Conservation (phyloP, 2,329 filamentous ascomycete genomes). For the Pestalotiopsis sp. region DNA sequence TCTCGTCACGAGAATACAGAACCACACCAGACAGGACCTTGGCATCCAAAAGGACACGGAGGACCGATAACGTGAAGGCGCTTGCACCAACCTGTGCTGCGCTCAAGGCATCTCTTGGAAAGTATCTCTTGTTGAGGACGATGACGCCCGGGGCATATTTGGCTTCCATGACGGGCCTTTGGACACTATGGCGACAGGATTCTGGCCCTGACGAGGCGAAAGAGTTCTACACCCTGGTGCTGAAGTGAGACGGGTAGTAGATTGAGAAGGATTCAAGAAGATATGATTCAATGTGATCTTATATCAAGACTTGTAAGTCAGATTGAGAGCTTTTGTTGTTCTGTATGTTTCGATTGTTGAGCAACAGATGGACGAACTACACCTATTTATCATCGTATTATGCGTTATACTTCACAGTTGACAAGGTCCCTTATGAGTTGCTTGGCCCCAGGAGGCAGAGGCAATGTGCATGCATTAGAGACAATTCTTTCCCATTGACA, state of each 20-base stretch:
- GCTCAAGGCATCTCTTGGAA: constrained; percentile 2
- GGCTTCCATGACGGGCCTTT: not conserved
- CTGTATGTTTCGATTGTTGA: not conserved
- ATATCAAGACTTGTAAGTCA: not conserved
- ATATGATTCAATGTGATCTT: not conserved
- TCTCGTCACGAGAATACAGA: constrained; percentile 8
- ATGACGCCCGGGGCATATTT: constrained; percentile 8
- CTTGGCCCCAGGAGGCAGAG: not conserved
- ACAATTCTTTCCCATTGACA: not conserved
- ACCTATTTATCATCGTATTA: not conserved
- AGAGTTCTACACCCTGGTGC: not conserved
- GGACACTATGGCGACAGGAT: not conserved
- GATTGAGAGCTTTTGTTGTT: not conserved
- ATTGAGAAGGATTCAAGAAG: not conserved
- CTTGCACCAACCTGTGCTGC: constrained; percentile 11
- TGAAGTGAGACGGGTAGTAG: not conserved
- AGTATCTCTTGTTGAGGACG: constrained; percentile 12
- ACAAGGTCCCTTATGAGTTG: not conserved
- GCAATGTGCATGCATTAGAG: not conserved
- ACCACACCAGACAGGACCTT: constrained; percentile 1
- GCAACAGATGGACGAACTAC: not conserved
- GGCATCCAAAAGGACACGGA: constrained; percentile 3
- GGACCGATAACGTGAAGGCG: constrained; percentile 7
- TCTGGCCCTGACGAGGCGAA: not conserved
- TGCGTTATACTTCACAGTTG: not conserved